Evolutionary conservation across 805 yeast genomes (phyloP).

Genomic region (Ogataea paradorogensis): DNA sequence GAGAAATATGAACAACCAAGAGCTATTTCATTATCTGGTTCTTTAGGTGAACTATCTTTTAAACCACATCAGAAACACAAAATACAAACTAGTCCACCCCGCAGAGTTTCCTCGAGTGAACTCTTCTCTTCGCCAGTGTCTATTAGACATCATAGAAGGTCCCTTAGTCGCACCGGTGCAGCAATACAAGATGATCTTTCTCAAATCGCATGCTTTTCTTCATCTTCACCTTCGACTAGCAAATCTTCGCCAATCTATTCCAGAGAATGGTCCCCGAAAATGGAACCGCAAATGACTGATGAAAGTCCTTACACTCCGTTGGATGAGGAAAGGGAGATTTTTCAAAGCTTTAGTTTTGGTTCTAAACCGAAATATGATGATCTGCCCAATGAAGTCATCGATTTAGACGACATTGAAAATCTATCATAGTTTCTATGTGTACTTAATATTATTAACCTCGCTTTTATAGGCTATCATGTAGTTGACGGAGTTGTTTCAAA

Average conservation of each 20-base stretch:
- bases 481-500: constrained; percentile 50
- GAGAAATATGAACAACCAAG: constrained; percentile 9
- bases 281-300: constrained; percentile 8
- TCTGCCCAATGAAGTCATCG: constrained; percentile 14
- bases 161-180: constrained; percentile 14
- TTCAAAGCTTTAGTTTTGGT: constrained; percentile 16
- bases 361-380: constrained; percentile 1
- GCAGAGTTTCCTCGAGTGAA: constrained; percentile 1
- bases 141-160: constrained; percentile 14
- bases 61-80: constrained; percentile 11
- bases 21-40: constrained; percentile 2
- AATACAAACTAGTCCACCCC: constrained; percentile 1
- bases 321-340: constrained; percentile 9
- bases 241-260: constrained; percentile 7
- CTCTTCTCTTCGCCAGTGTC: background rate
- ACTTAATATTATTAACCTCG: background rate
- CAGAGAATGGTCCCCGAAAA: constrained; percentile 8
- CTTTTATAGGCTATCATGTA: constrained; percentile 24
- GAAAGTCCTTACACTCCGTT: constrained; percentile 5
- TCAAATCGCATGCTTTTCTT: background rate
- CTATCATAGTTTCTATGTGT: background rate
- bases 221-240: background rate
- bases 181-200: constrained; percentile 13
- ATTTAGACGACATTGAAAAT: constrained; percentile 20
- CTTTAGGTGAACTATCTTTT: constrained; percentile 3